Evolutionary conservation across 164 flowering plant species (phyloP), one percentile per base, ranked within the genome.

Genomic region (Liquidambar formosana): DNA sequence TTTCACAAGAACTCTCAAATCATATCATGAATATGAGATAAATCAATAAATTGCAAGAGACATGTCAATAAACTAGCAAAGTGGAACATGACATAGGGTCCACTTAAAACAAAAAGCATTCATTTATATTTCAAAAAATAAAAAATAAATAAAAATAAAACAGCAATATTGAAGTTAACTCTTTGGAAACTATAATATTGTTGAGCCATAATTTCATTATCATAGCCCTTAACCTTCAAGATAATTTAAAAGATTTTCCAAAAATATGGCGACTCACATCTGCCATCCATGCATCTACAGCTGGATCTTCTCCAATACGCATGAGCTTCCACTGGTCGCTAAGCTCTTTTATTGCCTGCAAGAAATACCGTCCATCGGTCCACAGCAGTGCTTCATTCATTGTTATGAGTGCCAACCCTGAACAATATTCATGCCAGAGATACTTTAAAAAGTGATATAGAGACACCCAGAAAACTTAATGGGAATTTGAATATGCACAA

Each of bases 351-450:
- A 74, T 70, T 65, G 99, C 99, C 84, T 96, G 98, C 79, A 96
- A 77, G 79, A 90, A 96, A 75, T 96, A 93, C 10, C 99, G 79
- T 16, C 98, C 98, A 81, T 93, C 99, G 38, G 99, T 96, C 99
- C 98, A 96, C n/a, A 93, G 71, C 33, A 73, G 83, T 26, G 98
- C 96, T 44, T 90, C 93, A 64, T 82, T 72, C 80, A 64, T 77
- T 11, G 96, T 93, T 68, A 93, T 72, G 57, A 96, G 88, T 8
- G 99, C 98, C 89, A 91, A 78, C 64, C 97, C 97, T 94, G 80
- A 67, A 70, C 0, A 4, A 67, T 63, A 67, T 38, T 18, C 26
- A 62, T 0, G 56, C 8, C 46, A 51, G 43, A 18, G 4, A 49
- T 26, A 33, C 43, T 68, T 16, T n/a, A n/a, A n/a, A 65, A 47